These are phyloP conservation scores for Herpetomonas muscarum DNA, from an alignment of 208 protist species.

Conservation along the genomic window DNA sequence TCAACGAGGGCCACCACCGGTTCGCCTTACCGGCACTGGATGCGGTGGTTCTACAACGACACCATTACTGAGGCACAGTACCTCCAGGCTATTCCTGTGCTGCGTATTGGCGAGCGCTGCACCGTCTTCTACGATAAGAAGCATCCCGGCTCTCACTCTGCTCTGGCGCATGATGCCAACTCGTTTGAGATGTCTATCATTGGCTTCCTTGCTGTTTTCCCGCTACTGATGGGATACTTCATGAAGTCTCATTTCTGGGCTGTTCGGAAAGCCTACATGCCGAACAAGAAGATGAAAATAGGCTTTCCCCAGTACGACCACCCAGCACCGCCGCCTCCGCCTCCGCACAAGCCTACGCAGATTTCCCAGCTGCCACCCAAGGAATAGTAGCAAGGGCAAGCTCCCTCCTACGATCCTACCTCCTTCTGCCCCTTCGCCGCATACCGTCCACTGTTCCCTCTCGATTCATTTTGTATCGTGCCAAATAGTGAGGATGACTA, in stretches of 20 bases:
- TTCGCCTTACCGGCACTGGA: constrained; percentile 80
- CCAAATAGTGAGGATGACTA: too few species aligned
- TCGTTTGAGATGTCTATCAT: constrained; percentile 85
- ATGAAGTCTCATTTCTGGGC: constrained; percentile 85
- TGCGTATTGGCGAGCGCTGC: constrained; percentile 76
- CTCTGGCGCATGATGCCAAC: constrained; percentile 83
- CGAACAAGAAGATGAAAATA: constrained; percentile 75
- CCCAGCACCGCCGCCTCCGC: constrained; percentile 39
- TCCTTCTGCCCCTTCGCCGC: too few species aligned
- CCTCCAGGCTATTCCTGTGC: constrained; percentile 81
- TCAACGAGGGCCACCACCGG: constrained; percentile 79
- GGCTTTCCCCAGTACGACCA: constrained; percentile 61
- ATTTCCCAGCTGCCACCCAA: constrained; percentile 50
- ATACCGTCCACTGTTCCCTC: too few species aligned
- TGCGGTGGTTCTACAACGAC: constrained; percentile 73
- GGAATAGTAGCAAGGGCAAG: constrained; percentile 13
- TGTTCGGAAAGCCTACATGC: constrained; percentile 68
- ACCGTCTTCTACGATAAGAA: constrained; percentile 87
- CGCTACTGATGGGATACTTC: constrained; percentile 75
- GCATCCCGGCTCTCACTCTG: constrained; percentile 56
- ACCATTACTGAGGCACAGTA: constrained; percentile 88
- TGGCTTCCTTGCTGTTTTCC: constrained; percentile 70
- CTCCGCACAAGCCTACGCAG: constrained; percentile 41
- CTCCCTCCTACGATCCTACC: background rate
- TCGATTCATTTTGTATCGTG: constrained; percentile 1